These are phyloP conservation scores for Solanum paucissectum DNA, from an alignment of 257 asterid species.

Conservation along the genomic window DNA sequence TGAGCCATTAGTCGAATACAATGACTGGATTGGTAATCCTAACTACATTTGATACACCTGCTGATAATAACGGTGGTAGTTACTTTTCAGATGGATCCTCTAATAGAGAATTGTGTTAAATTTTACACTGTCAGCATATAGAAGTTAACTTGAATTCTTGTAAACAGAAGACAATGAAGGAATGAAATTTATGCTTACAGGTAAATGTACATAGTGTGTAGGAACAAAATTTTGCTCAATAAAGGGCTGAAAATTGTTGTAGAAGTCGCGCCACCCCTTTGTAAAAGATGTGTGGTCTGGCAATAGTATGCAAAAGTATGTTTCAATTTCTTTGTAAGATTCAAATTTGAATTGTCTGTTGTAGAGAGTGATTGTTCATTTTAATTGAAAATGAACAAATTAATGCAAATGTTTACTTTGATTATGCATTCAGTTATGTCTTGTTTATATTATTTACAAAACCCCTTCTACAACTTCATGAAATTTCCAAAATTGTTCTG, in stretches of 20 bases:
- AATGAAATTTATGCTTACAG: neutral
- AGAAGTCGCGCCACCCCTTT: constrained; percentile 11
- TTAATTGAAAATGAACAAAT: neutral
- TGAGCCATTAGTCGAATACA: neutral
- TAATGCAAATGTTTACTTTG: neutral
- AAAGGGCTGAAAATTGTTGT: neutral
- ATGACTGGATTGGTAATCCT: neutral
- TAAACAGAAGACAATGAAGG: neutral
- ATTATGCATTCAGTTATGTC: neutral
- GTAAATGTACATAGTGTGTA: neutral
- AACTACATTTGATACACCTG: constrained; percentile 3
- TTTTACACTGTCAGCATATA: neutral
- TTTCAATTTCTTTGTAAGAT: neutral
- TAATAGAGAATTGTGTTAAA: neutral
- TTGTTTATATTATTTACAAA: neutral
- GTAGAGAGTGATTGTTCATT: neutral
- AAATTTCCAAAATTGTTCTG: neutral
- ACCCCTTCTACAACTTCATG: neutral
- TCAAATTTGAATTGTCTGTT: neutral
- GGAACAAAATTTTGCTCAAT: neutral
- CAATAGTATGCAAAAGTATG: neutral
- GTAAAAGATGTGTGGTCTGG: constrained; percentile 15
- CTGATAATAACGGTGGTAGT: neutral
- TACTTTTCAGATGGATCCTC: neutral
- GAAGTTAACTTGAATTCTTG: neutral